A percentile compares a stretch with the other conserved stretches of the same genome.
phyloP scores from a whole-genome alignment of 2,329 filamentous ascomycete genomes.

The Botryotinia convoluta region DNA sequence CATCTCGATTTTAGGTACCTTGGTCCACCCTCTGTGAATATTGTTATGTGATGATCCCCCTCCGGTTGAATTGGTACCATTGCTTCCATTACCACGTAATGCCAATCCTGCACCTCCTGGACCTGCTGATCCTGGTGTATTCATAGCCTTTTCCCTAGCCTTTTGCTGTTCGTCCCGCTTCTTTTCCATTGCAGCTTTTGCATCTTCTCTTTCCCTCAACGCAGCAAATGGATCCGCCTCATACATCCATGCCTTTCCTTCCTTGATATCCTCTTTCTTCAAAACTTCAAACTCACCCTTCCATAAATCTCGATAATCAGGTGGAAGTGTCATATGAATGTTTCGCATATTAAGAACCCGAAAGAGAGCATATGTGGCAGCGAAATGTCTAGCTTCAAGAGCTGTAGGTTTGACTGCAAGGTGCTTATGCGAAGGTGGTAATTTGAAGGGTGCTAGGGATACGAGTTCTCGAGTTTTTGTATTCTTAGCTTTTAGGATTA shows the following conservation, averaged over 20 bases:
- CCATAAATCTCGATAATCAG: constrained; percentile 86
- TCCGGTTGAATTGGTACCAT: constrained; percentile 33
- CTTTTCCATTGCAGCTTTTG: constrained; percentile 73
- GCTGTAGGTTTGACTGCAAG: constrained; percentile 74
- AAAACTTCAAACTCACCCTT: constrained; percentile 80
- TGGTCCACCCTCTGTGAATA: constrained; percentile 71
- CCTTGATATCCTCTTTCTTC: constrained; percentile 76
- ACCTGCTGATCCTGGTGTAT: constrained; percentile 51
- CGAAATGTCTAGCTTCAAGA: constrained; percentile 89
- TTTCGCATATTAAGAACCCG: constrained; percentile 95
- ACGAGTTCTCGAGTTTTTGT: constrained; percentile 77
- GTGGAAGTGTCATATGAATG: constrained; percentile 89
- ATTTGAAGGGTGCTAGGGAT: constrained; percentile 75
- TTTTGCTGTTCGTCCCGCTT: constrained; percentile 70
- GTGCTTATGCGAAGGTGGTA: constrained; percentile 73
- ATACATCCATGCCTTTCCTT: constrained; percentile 86
- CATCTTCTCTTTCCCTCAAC: constrained; percentile 74
- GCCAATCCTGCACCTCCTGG: constrained; percentile 48
- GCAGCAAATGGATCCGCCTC: constrained; percentile 91
- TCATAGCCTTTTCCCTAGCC: constrained; percentile 64
- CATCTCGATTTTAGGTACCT: constrained; percentile 89
- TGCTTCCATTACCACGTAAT: constrained; percentile 47
- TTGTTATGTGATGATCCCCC: constrained; percentile 39
- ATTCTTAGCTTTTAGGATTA: constrained; percentile 74
- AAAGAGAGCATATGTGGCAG: constrained; percentile 87